A percentile compares a stretch with the other conserved stretches of the same genome.
These are phyloP conservation scores for Beauveria caledonica DNA, from an alignment of 2,329 filamentous ascomycete species.

Conservation along the genomic window DNA sequence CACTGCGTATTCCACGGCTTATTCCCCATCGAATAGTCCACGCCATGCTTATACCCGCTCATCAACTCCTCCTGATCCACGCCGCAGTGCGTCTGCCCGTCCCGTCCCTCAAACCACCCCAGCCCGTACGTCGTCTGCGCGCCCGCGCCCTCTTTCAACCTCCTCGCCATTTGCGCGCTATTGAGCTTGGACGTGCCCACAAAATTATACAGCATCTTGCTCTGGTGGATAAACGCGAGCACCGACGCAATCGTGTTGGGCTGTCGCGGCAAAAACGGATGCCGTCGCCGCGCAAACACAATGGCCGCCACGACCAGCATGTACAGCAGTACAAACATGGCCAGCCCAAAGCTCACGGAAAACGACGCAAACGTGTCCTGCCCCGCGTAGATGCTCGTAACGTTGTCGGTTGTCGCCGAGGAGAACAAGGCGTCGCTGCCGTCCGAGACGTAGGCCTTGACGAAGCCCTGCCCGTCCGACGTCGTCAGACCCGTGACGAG, in stretches of 20 bases:
- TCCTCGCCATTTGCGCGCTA: constrained; percentile 51
- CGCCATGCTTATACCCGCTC: constrained; percentile 56
- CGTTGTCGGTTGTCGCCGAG: background rate
- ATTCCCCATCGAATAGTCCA: constrained; percentile 39
- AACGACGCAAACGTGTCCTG: constrained; percentile 58
- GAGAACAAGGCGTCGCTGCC: background rate
- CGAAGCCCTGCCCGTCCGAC: constrained; percentile 55
- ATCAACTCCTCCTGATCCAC: constrained; percentile 69
- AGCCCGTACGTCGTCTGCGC: constrained; percentile 59
- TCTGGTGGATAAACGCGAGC: constrained; percentile 71
- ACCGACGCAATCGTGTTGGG: constrained; percentile 71
- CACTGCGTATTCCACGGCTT: constrained; percentile 43
- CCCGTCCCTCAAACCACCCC: constrained; percentile 68
- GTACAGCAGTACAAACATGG: constrained; percentile 56
- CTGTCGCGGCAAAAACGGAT: constrained; percentile 67
- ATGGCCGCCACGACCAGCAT: constrained; percentile 50
- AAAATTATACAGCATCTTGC: constrained; percentile 71
- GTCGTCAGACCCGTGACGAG: constrained; percentile 57
- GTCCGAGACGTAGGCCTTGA: constrained; percentile 22
- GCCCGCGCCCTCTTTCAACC: constrained; percentile 32
- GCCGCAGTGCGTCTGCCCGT: constrained; percentile 66
- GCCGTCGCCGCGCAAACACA: constrained; percentile 54
- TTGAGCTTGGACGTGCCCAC: constrained; percentile 59
- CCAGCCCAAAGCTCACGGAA: constrained; percentile 54
- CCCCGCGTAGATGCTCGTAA: constrained; percentile 37